Base-by-base conservation (phyloP, 306 rosid species). In the Carpinus fangiana region DNA sequence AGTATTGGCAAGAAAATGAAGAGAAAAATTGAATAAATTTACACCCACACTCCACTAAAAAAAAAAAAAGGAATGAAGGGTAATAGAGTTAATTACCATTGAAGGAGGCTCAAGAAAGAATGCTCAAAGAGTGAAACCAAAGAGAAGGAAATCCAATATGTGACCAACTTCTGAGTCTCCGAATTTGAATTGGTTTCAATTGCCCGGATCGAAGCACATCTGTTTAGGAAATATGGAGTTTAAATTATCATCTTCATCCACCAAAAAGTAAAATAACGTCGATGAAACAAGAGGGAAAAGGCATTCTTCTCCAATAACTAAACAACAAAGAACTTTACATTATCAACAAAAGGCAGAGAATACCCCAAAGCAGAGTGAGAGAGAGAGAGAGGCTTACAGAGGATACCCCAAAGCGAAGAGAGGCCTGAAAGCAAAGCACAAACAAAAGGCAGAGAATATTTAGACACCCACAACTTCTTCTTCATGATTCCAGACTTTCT, bases 91-190 rank as follows among this genome's bases (percentile, higher is more conserved):
- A 28, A 31, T 31, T 84, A 90, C 93, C 88, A 84, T 51, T 23
- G 68, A 56, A 90, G 82, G 68, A 84, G 77, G 45, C 18, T 78
- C n/a, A 41, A 12, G 62, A 86, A 90, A n/a, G 81, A 79, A 70
- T 84, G 70, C 71, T 87, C 93, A 73, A 90, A 77, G 36, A 84
- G 86, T 66, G 81, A 86, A 41, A 84, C 48, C 6, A 88, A 70
- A 20, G 93, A 87, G 80, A 87, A 78, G 57, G 86, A 85, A 54
- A 86, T 88, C 91, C 93, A 88, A 72, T 90, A 90, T 26, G 93
- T 80, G 75, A 86, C 82, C 87, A 90, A 80, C 68, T 80, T 72
- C 80, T 68, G 83, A 72, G 87, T 78, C 53, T 84, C 84, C 34
- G 46, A 59, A 74, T 53, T 1, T 28, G 86, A 80, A 76, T 86